Percentiles rank a stretch among this genome's conserved stretches.
Evolutionary conservation across 345 rosid species (phyloP).

Genomic region (Anastatica hierochuntica): DNA sequence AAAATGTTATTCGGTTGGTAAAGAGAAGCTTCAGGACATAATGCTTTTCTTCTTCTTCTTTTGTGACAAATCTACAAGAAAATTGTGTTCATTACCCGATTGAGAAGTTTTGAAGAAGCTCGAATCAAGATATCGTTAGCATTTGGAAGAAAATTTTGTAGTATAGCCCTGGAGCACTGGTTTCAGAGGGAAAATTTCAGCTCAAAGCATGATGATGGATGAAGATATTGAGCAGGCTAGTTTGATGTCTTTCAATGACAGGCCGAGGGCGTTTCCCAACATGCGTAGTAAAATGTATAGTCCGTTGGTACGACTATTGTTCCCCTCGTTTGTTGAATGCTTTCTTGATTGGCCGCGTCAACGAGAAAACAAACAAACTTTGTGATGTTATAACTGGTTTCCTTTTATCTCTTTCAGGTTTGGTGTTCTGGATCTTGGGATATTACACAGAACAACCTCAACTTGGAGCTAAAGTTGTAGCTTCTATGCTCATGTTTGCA

Average conservation of each 20-base stretch:
- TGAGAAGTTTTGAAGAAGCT: constrained; percentile 17
- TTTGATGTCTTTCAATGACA: constrained; percentile 62
- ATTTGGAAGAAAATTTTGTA: constrained; percentile 3
- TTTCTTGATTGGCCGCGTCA: too few relatives aligned
- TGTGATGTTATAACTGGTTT: neutral
- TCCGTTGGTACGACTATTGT: constrained; percentile 41
- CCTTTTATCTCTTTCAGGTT: constrained; percentile 40
- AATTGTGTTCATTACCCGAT: too few relatives aligned
- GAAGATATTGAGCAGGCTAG: constrained; percentile 76
- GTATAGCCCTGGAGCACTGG: constrained; percentile 13
- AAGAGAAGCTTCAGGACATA: constrained; percentile 8
- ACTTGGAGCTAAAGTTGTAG: constrained; percentile 95
- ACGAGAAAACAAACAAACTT: too few relatives aligned
- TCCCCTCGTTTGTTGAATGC: neutral
- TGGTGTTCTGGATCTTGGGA: constrained; percentile 75
- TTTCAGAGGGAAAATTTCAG: constrained; percentile 43
- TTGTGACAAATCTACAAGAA: too few relatives aligned
- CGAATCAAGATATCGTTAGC: constrained; percentile 9
- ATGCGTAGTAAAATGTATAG: constrained; percentile 76
- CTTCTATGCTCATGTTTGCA: constrained; percentile 89
- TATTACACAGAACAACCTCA: constrained; percentile 81
- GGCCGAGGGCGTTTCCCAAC: constrained; percentile 81
- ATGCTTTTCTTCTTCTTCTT: neutral
- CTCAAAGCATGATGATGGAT: constrained; percentile 65
- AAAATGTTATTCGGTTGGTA: constrained; percentile 7